Percentiles rank a stretch among this genome's conserved stretches.
Evolutionary conservation across 495 filamentous ascomycete genomes (phyloP).

Genomic region (Xylaria sp.): DNA sequence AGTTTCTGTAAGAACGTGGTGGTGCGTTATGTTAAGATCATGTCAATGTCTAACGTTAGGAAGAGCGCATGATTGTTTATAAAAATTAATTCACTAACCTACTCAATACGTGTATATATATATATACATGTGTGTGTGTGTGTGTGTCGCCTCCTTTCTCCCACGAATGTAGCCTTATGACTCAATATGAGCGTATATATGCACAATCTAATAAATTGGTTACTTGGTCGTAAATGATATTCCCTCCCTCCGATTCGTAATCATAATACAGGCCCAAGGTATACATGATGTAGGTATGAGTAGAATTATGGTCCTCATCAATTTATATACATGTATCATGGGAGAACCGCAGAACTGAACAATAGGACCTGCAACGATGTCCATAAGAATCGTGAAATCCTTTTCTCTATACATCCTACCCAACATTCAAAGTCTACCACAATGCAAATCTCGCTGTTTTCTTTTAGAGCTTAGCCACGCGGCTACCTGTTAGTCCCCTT

Average conservation of each 20-base stretch:
- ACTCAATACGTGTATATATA: background rate
- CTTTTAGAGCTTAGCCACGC: background rate
- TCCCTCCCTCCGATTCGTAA: background rate
- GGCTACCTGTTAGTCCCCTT: background rate
- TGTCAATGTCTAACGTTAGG: too few relatives aligned
- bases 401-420: conserved; percentile 10
- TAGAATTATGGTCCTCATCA: background rate
- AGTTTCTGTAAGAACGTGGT: background rate
- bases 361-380: background rate
- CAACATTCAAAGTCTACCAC: conserved; percentile 8
- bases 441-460: conserved; percentile 13
- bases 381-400: background rate
- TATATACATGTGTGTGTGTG: background rate
- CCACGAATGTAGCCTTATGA: background rate
- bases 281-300: background rate
- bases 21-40: too few relatives aligned
- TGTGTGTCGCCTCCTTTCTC: background rate
- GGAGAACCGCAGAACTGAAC: background rate
- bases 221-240: background rate
- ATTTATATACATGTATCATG: too few relatives aligned
- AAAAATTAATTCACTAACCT: too few relatives aligned
- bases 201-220: background rate
- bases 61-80: too few relatives aligned
- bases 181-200: background rate
- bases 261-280: background rate